Percentiles rank a stretch among this genome's conserved stretches.
These are phyloP conservation scores for Zea mays DNA, from an alignment of 176 grass and related monocot species.

Conservation along the genomic window Zm-B73-REFERENCE-NAM-5.0 NC_050102.1:171135001-171135500, in stretches of 20 bases:
- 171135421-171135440: neutral
- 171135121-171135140: constrained; percentile 44
- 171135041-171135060: constrained; percentile 30
- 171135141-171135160: constrained; percentile 46
- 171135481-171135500: neutral
- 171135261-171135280: neutral
- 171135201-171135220: constrained; percentile 31
- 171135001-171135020: constrained; percentile 7
- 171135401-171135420: neutral
- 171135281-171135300: constrained; percentile 10
- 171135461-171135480: neutral
- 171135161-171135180: constrained; percentile 31
- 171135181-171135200: constrained; percentile 28
- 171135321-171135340: no score
- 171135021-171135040: neutral
- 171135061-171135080: constrained; percentile 22
- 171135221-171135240: constrained; percentile 3
- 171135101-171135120: constrained; percentile 38
- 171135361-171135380: no score
- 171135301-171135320: neutral
- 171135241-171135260: constrained; percentile 15
- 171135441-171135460: neutral
- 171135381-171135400: neutral
- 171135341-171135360: neutral
- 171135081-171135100: constrained; percentile 26